A percentile compares a stretch with the other conserved stretches of the same genome.
Evolutionary conservation across 768 basidiomycete genomes (phyloP).

Genomic region (Lepiota venenata): DNA sequence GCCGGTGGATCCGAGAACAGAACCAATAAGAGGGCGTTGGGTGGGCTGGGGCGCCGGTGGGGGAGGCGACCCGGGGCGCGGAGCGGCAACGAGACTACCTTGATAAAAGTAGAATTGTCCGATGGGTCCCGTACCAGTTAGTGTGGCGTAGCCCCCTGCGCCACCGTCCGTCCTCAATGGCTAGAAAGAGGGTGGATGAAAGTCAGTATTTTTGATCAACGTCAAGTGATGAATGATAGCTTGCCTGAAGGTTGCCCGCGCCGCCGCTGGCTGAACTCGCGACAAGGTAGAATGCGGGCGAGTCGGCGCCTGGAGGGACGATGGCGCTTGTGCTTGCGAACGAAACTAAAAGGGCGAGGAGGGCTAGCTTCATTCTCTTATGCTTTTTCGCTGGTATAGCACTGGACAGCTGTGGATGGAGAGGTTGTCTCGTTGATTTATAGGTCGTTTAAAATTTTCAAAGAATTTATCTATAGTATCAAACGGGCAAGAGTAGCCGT

Average conservation of each 20-base stretch:
- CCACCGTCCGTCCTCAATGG: conserved; percentile 25
- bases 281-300: conserved; percentile 33
- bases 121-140: conserved; percentile 22
- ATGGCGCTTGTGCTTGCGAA: conserved; percentile 12
- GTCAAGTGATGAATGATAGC: background rate
- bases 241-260: conserved; percentile 16
- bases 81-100: conserved; percentile 19
- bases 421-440: background rate
- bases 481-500: no score
- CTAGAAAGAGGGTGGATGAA: conserved; percentile 12
- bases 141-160: conserved; percentile 19
- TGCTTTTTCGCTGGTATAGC: background rate
- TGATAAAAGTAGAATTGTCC: conserved; percentile 31
- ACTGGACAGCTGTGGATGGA: background rate
- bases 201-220: background rate
- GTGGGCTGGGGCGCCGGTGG: conserved; percentile 9
- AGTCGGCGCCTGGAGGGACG: conserved; percentile 25
- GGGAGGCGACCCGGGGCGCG: conserved; percentile 15
- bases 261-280: conserved; percentile 14
- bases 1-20: conserved; percentile 17
- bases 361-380: conserved; percentile 7
- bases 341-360: conserved; percentile 11
- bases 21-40: conserved; percentile 17
- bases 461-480: no score
- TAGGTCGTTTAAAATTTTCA: background rate